Base-by-base conservation (phyloP, 345 rosid genomes). In the Eucalyptus caleyi region DNA sequence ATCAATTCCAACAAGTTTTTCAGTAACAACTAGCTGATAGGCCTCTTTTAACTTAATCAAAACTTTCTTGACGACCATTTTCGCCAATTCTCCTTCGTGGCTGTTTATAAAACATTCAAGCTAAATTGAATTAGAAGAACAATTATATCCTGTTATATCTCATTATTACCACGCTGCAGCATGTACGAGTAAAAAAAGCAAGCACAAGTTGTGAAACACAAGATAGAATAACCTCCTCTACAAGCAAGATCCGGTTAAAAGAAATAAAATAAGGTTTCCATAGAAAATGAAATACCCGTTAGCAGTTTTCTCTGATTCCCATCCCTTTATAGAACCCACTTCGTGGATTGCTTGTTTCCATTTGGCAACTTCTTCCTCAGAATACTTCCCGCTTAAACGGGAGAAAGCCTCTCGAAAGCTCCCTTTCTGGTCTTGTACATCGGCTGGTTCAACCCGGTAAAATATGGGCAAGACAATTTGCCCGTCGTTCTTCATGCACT, bases 1-100 rank as follows among this genome's bases (percentile, higher is more conserved):
- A 32, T 67, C 77, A 67, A 67, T 67, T 67, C 77, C 40, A 3
- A 67, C 77, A 8, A 32, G 40, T 67, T 67, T 6, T 16, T 67
- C 11, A 3, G 77, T 67, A 16, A 32, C 40, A 67, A 32, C 23
- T 1, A 67, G 40, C 4, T n/a, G 77, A n/a, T 7, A 67, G 23
- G 77, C 77, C 40, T 67, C 34, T n/a, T 67, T 67, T n/a, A 67
- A n/a, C 77, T 16, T 16, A 11, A 6, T 67, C 21, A n/a, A 67
- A 32, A n/a, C 77, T 67, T 2, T n/a, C 4, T 0, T 8, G 40
- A 67, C 4, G 2, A 67, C 23, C 3, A 16, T 15, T 67, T 3
- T 14, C 23, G n/a, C 77, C 77, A n/a, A 67, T 67, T 67, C 11
- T 67, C 77, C 77, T 67, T 67, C 40, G 1, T 6, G 6, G 21